Evolutionary conservation across 1,284 basidiomycete species (phyloP).

Genomic region (Rhodotorula sp.): DNA sequence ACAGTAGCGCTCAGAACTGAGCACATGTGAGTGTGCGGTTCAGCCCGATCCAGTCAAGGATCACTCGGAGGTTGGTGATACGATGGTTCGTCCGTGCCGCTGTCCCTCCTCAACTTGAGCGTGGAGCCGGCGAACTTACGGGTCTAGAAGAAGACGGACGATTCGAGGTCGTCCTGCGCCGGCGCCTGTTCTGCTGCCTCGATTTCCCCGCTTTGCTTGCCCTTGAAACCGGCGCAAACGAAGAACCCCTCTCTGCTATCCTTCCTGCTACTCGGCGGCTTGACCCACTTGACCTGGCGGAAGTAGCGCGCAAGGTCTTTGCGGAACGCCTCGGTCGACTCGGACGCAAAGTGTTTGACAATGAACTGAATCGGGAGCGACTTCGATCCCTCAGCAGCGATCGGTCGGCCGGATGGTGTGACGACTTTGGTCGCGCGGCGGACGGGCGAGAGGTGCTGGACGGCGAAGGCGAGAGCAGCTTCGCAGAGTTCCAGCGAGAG

Average conservation of each 20-base stretch:
- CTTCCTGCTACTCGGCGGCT: conserved; percentile 28
- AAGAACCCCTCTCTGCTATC: conserved; percentile 34
- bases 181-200: neutral
- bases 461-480: conserved; percentile 48
- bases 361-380: conserved; percentile 16
- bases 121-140: neutral
- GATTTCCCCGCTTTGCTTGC: neutral
- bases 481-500: conserved; percentile 48
- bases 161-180: neutral
- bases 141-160: neutral
- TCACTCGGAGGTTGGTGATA: no score
- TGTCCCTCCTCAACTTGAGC: no score
- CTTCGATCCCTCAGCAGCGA: neutral
- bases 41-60: no score
- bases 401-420: neutral
- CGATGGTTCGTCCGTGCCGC: no score
- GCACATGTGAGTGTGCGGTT: no score
- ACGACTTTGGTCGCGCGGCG: neutral
- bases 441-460: conserved; percentile 15
- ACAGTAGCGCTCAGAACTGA: no score
- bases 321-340: conserved; percentile 17
- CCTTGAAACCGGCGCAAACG: conserved; percentile 32
- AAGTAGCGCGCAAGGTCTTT: conserved; percentile 15
- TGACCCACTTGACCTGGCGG: conserved; percentile 30
- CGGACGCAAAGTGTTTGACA: conserved; percentile 34